A percentile compares a stretch with the other conserved stretches of the same genome.
phyloP scores from a whole-genome alignment of 441 rosid genomes.

The Brassica balearica region DNA sequence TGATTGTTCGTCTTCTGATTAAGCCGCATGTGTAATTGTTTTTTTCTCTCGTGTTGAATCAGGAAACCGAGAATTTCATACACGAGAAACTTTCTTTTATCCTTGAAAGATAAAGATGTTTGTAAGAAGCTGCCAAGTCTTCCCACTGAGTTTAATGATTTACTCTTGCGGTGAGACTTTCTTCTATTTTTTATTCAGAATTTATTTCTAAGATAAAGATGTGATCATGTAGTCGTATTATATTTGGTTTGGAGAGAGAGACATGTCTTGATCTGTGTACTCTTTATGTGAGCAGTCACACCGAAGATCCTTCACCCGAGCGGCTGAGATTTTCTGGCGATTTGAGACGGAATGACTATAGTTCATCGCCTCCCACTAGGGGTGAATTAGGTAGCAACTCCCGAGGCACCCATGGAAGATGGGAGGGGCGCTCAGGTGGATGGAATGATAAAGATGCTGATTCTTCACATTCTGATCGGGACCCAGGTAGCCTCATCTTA shows the following conservation, averaged over 20 bases:
- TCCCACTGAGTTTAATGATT: constrained; percentile 65
- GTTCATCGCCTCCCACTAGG: constrained; percentile 91
- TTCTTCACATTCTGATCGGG: constrained; percentile 76
- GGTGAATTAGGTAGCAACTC: constrained; percentile 70
- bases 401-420: constrained; percentile 73
- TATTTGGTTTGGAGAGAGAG: background rate
- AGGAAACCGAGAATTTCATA: constrained; percentile 70
- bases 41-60: constrained; percentile 39
- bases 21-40: constrained; percentile 1
- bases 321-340: constrained; percentile 65
- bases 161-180: constrained; percentile 64
- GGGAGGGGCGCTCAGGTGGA: constrained; percentile 89
- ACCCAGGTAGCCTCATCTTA: constrained; percentile 62
- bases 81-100: constrained; percentile 73
- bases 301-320: constrained; percentile 72
- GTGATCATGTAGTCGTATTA: constrained; percentile 4
- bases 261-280: constrained; percentile 32
- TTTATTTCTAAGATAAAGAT: background rate
- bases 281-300: constrained; percentile 58
- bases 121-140: constrained; percentile 78
- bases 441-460: constrained; percentile 81
- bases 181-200: background rate
- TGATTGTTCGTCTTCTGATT: background rate
- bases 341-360: constrained; percentile 75
- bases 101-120: constrained; percentile 71